Percentiles rank a stretch among this genome's conserved stretches.
These are phyloP conservation scores for Pseudophaeomoniella oleicola DNA, from an alignment of 2,329 filamentous ascomycete species.

Conservation along the genomic window DNA sequence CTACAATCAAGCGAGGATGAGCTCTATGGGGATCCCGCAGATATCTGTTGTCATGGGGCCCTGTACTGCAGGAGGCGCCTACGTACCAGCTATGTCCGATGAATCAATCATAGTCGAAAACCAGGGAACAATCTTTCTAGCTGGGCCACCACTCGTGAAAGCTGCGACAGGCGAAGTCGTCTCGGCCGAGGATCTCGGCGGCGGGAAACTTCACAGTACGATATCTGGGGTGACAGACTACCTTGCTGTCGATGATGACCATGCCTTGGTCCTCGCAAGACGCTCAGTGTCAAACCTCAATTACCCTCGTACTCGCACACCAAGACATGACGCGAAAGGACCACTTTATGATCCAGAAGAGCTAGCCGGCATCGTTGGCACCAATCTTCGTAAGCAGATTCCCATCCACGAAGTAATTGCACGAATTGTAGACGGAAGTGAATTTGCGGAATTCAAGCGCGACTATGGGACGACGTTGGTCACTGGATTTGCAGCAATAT, in stretches of 20 bases:
- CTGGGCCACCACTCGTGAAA: slow-evolving; percentile 86
- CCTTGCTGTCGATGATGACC: slow-evolving; percentile 82
- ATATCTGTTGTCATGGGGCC: slow-evolving; percentile 94
- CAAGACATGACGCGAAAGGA: slow-evolving; percentile 42
- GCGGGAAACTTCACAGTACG: slow-evolving; percentile 76
- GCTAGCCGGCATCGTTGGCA: slow-evolving; percentile 75
- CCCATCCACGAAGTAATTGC: slow-evolving; percentile 84
- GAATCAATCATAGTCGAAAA: slow-evolving; percentile 93
- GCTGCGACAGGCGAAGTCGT: slow-evolving; percentile 90
- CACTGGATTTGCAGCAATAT: slow-evolving; percentile 80
- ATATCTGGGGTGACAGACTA: slow-evolving; percentile 92
- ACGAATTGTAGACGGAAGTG: slow-evolving; percentile 77
- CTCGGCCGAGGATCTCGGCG: slow-evolving; percentile 78
- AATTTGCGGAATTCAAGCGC: slow-evolving; percentile 88
- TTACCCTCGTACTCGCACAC: slow-evolving; percentile 47
- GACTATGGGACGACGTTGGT: slow-evolving; percentile 80
- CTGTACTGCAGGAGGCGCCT: slow-evolving; percentile 89
- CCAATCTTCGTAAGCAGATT: slow-evolving; percentile 74
- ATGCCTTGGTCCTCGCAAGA: slow-evolving; percentile 73
- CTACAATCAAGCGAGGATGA: slow-evolving; percentile 95
- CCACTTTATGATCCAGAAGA: slow-evolving; percentile 69
- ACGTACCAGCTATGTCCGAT: slow-evolving; percentile 94
- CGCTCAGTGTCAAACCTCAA: slow-evolving; percentile 80
- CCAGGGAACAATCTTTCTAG: slow-evolving; percentile 95
- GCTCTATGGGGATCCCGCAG: slow-evolving; percentile 73